phyloP scores from a whole-genome alignment of 2,329 filamentous ascomycete genomes.

The Nannizzia gypsea region DNA sequence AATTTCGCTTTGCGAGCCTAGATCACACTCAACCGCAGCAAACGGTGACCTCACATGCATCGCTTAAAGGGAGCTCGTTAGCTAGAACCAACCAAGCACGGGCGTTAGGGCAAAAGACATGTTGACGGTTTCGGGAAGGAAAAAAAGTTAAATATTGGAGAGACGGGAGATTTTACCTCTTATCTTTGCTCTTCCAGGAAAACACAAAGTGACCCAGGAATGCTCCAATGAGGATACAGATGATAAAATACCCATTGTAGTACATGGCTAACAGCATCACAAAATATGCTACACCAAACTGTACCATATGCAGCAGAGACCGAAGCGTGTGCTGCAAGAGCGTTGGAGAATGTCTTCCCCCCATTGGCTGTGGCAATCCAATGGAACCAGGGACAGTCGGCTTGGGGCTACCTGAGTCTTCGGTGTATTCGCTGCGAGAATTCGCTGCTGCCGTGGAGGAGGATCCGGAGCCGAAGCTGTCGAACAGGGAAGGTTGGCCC shows the following conservation, averaged over 20 bases:
- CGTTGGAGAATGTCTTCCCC: conserved; percentile 41
- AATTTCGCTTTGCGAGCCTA: no score
- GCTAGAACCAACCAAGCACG: not conserved
- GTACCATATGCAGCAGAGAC: conserved; percentile 55
- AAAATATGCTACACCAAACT: conserved; percentile 66
- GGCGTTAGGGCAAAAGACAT: no score
- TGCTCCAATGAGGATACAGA: conserved; percentile 67
- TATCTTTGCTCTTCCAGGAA: conserved; percentile 47
- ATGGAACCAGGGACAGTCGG: not conserved
- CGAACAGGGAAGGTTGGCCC: conserved; percentile 35
- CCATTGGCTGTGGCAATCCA: not conserved
- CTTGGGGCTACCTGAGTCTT: not conserved
- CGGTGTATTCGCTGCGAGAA: not conserved
- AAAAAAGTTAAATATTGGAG: not conserved
- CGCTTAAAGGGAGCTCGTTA: conserved; percentile 7
- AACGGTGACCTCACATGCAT: conserved; percentile 10
- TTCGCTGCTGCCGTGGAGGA: not conserved
- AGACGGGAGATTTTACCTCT: conserved; percentile 16
- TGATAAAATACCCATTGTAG: conserved; percentile 63
- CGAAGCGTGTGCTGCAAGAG: conserved; percentile 54
- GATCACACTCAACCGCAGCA: conserved; percentile 7
- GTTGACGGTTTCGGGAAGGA: no score
- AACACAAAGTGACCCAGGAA: conserved; percentile 63
- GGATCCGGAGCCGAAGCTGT: conserved; percentile 12
- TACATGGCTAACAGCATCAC: conserved; percentile 60